Conservation (phyloP, 345 rosid genomes). For the Isatis tinctoria region DNA sequence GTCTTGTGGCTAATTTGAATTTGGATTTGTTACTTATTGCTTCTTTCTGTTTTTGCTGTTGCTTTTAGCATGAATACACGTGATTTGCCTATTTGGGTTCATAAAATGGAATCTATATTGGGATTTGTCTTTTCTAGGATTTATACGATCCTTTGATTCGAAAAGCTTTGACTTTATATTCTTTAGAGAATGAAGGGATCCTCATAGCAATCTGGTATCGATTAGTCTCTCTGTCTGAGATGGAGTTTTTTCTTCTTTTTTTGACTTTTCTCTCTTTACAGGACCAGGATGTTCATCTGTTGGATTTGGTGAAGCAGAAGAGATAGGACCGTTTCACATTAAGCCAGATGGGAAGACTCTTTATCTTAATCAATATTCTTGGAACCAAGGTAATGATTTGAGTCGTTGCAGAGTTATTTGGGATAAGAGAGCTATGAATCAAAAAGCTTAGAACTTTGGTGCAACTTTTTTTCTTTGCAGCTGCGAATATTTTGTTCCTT, state of each 20-base stretch:
- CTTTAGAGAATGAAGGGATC: background rate
- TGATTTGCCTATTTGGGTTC: background rate
- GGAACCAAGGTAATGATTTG: constrained; percentile 71
- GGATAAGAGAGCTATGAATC: background rate
- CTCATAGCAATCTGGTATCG: background rate
- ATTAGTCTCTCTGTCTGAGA: background rate
- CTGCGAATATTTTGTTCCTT: constrained; percentile 76
- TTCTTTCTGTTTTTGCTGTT: background rate
- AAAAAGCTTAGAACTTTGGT: background rate
- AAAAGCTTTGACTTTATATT: background rate
- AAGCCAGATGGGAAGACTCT: constrained; percentile 69
- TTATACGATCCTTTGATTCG: background rate
- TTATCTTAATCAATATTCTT: constrained; percentile 76
- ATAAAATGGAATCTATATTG: background rate
- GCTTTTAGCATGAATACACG: background rate
- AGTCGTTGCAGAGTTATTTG: background rate
- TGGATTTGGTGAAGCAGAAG: constrained; percentile 88
- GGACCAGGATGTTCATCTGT: constrained; percentile 98
- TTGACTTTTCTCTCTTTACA: constrained; percentile 17
- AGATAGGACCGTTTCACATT: constrained; percentile 90
- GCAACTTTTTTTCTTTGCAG: constrained; percentile 36
- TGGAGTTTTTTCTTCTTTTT: background rate
- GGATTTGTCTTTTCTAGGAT: background rate
- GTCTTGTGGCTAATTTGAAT: background rate
- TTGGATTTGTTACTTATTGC: background rate